Evolutionary conservation across 345 rosid species (phyloP).

Genomic region (Heritiera fomes): DNA sequence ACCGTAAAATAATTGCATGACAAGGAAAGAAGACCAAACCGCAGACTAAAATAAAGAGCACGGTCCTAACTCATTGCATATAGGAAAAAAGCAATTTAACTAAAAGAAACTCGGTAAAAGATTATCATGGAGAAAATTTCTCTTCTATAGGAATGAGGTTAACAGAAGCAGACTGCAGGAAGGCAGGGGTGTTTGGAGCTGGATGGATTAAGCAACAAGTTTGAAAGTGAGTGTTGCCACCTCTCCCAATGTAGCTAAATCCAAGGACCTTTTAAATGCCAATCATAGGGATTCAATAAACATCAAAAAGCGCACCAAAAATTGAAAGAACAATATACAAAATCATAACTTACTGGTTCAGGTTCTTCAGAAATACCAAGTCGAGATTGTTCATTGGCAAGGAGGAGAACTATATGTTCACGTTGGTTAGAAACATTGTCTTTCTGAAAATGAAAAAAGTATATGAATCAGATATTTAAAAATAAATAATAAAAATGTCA

Average conservation of each 20-base stretch:
- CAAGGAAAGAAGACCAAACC: neutral
- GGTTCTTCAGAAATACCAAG: slow-evolving; percentile 61
- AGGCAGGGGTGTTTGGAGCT: neutral
- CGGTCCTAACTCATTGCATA: neutral
- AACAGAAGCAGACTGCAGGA: neutral
- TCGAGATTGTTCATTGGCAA: slow-evolving; percentile 88
- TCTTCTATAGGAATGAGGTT: neutral
- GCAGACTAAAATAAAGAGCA: slow-evolving; percentile 7
- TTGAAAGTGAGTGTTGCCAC: neutral
- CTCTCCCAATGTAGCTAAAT: neutral
- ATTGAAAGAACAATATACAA: neutral
- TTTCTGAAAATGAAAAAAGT: slow-evolving; percentile 50
- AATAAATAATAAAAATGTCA: neutral
- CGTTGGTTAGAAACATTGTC: slow-evolving; percentile 96
- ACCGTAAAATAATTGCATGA: neutral
- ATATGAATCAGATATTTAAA: slow-evolving; percentile 1
- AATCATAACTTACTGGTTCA: slow-evolving; percentile 66
- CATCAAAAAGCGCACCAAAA: neutral
- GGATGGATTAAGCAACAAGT: neutral
- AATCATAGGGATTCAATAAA: neutral
- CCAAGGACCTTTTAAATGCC: neutral
- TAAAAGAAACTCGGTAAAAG: neutral
- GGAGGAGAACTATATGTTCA: slow-evolving; percentile 90
- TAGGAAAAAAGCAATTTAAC: neutral
- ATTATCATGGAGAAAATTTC: neutral